Base-by-base conservation (phyloP, 345 rosid species). In the Odontarrhena argentea region DNA sequence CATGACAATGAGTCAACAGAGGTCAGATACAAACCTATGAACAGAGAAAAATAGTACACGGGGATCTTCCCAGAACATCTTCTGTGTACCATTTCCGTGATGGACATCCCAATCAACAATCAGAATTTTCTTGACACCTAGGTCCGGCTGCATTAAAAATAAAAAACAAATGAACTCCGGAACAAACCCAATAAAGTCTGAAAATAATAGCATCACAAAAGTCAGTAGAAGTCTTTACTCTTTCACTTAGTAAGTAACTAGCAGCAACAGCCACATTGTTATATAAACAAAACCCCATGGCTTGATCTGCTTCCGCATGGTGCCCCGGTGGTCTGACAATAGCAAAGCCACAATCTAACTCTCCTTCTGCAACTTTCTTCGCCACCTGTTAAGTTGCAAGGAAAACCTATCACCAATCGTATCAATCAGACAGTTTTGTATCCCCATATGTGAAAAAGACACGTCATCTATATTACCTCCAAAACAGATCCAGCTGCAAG, bases 301-400 rank as follows among this genome's bases (percentile, higher is more conserved):
- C 85, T 79, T 85, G 77, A 78, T 88, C 75, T 46, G 74, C 74
- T 70, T 91, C 99, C 15, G 99, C 97, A 85, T 94, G 99, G 75
- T 94, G 99, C 5, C 99, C 99, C n/a, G 99, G 97, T n/a, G 99
- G 99, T 78, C 99, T 85, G 61, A 94, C 92, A 77, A 94, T 77
- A 46, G 97, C 95, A 72, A 84, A 92, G 26, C 86, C 97, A 77
- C 88, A 84, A 73, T 84, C 75, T 76, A 91, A 40, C 60, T 94
- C 96, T 49, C 96, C 91, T 74, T 76, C 79, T 24, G 99, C 95
- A 73, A 91, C 97, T 79, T 74, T 83, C 67, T 86, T 87, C 18
- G 86, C 81, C 46, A 79, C 77, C 98, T 93, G 67, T 41, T 26
- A 13, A 48, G 43, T 67, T 64, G n/a, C 25, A 74, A 67, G 73